Evolutionary conservation across 1,139 yeast genomes (phyloP).

Genomic region (Entelexis sorbosivorans): DNA sequence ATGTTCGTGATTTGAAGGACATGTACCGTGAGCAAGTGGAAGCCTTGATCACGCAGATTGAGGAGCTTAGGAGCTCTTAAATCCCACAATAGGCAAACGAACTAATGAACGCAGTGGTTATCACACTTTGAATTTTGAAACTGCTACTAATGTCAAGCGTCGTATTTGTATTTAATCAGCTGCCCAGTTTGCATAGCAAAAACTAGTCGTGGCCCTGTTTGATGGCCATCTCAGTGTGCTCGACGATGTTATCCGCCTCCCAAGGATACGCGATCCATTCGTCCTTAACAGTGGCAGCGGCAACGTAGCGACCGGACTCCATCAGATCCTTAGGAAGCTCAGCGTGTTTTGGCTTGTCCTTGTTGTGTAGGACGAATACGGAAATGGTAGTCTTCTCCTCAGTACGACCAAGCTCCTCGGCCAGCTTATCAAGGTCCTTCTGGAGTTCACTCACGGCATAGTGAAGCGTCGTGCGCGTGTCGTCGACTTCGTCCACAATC

Average conservation of each 20-base stretch:
- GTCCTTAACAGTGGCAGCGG: slow-evolving; percentile 85
- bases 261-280: slow-evolving; percentile 97
- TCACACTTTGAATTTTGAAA: neutral
- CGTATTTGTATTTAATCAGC: too few relatives aligned
- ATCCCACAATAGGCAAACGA: too few relatives aligned
- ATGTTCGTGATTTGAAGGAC: slow-evolving; percentile 77
- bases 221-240: slow-evolving; percentile 69
- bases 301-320: slow-evolving; percentile 63
- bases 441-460: slow-evolving; percentile 80
- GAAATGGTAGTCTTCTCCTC: slow-evolving; percentile 62
- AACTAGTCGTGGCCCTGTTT: slow-evolving; percentile 52
- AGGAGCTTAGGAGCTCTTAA: slow-evolving; percentile 12
- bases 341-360: slow-evolving; percentile 79
- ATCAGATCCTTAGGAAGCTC: slow-evolving; percentile 55
- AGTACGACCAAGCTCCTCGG: slow-evolving; percentile 40
- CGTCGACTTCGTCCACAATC: slow-evolving; percentile 91
- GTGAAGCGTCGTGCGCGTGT: slow-evolving; percentile 87
- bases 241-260: slow-evolving; percentile 85
- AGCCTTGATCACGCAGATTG: slow-evolving; percentile 60
- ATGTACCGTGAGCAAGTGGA: slow-evolving; percentile 74
- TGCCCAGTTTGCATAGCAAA: neutral
- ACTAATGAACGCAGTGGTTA: neutral
- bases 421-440: slow-evolving; percentile 62
- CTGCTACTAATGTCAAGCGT: neutral
- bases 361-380: slow-evolving; percentile 87